phyloP scores from a whole-genome alignment of 2,329 filamentous ascomycete genomes.

The Periglandula ipomoeae region DNA sequence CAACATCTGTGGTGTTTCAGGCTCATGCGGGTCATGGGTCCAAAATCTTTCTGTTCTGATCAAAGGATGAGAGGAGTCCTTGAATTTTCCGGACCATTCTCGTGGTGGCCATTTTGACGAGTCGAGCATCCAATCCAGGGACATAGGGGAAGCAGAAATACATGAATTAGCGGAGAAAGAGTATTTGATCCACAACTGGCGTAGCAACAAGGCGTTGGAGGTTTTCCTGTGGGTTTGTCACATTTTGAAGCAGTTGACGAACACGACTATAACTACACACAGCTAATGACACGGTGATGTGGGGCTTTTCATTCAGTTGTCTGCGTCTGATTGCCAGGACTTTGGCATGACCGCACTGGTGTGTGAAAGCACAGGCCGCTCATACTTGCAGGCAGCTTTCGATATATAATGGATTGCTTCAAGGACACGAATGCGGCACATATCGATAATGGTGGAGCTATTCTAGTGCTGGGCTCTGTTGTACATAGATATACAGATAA shows the following conservation, averaged over 20 bases:
- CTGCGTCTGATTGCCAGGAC: not conserved
- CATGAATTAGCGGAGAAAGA: not conserved
- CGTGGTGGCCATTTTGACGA: not conserved
- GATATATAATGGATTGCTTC: not conserved
- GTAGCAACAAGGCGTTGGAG: not conserved
- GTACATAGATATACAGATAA: not conserved
- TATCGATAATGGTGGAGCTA: not conserved
- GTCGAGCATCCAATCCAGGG: no score
- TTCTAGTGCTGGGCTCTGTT: not conserved
- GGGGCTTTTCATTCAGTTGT: not conserved
- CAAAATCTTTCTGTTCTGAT: constrained; percentile 78
- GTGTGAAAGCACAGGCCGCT: not conserved
- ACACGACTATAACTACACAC: not conserved
- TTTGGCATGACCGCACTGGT: not conserved
- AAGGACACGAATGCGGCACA: not conserved
- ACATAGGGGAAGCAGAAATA: no score
- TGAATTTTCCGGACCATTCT: not conserved
- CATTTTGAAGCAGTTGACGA: not conserved
- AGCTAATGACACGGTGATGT: not conserved
- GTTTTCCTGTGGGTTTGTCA: not conserved
- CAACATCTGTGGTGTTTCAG: constrained; percentile 77
- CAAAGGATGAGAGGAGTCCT: constrained; percentile 19
- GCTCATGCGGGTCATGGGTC: constrained; percentile 71
- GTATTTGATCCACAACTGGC: not conserved
- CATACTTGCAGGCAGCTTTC: not conserved